Base-by-base conservation (phyloP, 108 stramenopile species). In the Seminavis robusta region DNA sequence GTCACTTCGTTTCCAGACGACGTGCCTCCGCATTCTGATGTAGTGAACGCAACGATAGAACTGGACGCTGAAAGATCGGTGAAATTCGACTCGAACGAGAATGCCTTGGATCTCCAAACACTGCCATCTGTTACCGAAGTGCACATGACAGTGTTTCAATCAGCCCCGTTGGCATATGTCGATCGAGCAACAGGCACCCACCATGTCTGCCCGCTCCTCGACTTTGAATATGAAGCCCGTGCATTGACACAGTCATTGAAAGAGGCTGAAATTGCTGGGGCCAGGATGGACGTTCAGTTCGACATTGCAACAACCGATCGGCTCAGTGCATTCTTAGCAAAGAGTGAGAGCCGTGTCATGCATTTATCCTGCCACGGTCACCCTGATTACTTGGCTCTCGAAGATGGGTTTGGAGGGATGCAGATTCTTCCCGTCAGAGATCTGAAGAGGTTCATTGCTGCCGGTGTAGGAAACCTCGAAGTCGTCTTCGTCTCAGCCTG, bases 401-500 rank as follows among this genome's bases (percentile, higher is more conserved):
- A 85, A 59, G 76, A 83, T 71, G 81, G 74, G 8, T 34, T 33
- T 24, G 75, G 79, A 1, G 72, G 75, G 13, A 57, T 89, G 17
- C 75, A 76, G 34, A 48, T 47, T 28, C 46, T 89, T 39, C 33
- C 39, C 9, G 37, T 52, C 16, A 56, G 65, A 32, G 47, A 43
- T 49, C 60, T 89, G 34, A 48, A 36, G 29, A 41, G 57, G 3
- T 55, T 89, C 16, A 33, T 76, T 13, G 31, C 41, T 17, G 30
- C 56, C 9, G 51, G 47, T 36, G 56, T 21, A 11, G 29, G 46
- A 20, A 45, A 44, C 32, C 37, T 87, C 10, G 25, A 92, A 47
- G 56, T 94, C 20, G 91, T 88, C 23, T 84, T 92, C 21, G 86
- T 95, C 7, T 86, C 86, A 23, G 87, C 94, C 2, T 93, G 85